Evolutionary conservation across 2,329 filamentous ascomycete genomes (phyloP).

Genomic region (Xylariaceae sp.): DNA sequence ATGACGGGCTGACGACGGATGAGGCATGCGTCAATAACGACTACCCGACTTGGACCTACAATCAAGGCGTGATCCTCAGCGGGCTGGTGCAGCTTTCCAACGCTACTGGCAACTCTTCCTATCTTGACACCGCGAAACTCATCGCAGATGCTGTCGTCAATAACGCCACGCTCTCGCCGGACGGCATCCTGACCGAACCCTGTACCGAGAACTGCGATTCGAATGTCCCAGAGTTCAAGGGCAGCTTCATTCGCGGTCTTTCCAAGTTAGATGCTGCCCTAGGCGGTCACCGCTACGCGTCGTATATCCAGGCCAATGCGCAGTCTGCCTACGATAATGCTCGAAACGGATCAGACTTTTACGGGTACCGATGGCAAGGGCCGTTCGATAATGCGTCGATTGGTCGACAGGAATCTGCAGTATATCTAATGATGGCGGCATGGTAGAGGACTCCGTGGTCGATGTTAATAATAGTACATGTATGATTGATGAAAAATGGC

Average conservation of each 20-base stretch:
- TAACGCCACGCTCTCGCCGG: slow-evolving; percentile 31
- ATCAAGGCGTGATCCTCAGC: slow-evolving; percentile 56
- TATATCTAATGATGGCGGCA: slow-evolving; percentile 52
- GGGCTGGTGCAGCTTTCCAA: slow-evolving; percentile 50
- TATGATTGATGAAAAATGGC: no score
- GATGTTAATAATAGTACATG: no score
- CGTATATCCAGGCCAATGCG: slow-evolving; percentile 47
- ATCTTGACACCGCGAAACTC: slow-evolving; percentile 15
- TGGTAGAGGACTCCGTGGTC: no score
- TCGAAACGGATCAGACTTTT: slow-evolving; percentile 28
- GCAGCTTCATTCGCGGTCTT: slow-evolving; percentile 56
- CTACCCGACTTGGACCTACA: slow-evolving; percentile 41
- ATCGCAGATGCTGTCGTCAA: slow-evolving; percentile 27
- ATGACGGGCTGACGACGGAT: slow-evolving; percentile 37
- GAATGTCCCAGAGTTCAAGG: slow-evolving; percentile 55
- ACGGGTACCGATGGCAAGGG: slow-evolving; percentile 52
- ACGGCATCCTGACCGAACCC: slow-evolving; percentile 39
- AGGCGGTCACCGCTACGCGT: slow-evolving; percentile 36
- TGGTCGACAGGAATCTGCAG: slow-evolving; percentile 47
- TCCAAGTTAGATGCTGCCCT: slow-evolving; percentile 43
- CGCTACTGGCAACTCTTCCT: slow-evolving; percentile 27
- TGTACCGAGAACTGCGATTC: slow-evolving; percentile 25
- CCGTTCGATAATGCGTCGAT: slow-evolving; percentile 40
- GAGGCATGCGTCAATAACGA: slow-evolving; percentile 26
- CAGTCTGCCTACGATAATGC: slow-evolving; percentile 49